phyloP scores from a whole-genome alignment of 306 rosid genomes.

The Prunus davidiana region DNA sequence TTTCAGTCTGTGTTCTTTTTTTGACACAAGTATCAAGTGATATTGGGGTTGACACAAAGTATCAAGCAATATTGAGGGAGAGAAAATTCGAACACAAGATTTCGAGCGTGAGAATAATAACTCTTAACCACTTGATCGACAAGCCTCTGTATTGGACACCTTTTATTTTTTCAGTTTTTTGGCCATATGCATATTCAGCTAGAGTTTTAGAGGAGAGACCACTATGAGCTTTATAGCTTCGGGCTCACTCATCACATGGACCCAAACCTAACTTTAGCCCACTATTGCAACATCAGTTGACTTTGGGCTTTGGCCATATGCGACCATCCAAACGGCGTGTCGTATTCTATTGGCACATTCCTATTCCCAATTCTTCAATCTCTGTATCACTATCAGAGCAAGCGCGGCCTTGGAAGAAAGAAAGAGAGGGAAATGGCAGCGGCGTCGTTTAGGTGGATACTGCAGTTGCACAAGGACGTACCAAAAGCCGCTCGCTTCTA shows the following conservation, averaged over 20 bases:
- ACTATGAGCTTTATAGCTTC: neutral
- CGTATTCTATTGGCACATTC: neutral
- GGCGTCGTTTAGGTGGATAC: slow-evolving; percentile 77
- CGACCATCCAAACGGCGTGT: neutral
- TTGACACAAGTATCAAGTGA: too few relatives aligned
- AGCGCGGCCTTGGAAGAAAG: neutral
- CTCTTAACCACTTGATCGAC: too few relatives aligned
- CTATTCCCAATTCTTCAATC: neutral
- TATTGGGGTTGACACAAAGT: too few relatives aligned
- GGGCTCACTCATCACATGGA: neutral
- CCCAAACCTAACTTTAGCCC: neutral
- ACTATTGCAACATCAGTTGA: neutral
- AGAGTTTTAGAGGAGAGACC: neutral
- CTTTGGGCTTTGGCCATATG: neutral
- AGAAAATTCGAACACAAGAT: too few relatives aligned
- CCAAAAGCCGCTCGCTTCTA: slow-evolving; percentile 84
- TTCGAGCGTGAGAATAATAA: fast-evolving
- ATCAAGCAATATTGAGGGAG: too few relatives aligned
- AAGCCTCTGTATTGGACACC: too few relatives aligned
- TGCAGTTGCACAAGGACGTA: slow-evolving; percentile 83
- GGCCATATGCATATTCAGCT: too few relatives aligned
- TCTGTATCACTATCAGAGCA: neutral
- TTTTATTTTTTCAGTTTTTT: too few relatives aligned
- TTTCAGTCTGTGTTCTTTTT: too few relatives aligned
- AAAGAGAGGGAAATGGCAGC: slow-evolving; percentile 36